Evolutionary conservation across 2,329 filamentous ascomycete genomes (phyloP), one percentile per base, ranked within the genome.

Genomic region (Trichoderma breve): DNA sequence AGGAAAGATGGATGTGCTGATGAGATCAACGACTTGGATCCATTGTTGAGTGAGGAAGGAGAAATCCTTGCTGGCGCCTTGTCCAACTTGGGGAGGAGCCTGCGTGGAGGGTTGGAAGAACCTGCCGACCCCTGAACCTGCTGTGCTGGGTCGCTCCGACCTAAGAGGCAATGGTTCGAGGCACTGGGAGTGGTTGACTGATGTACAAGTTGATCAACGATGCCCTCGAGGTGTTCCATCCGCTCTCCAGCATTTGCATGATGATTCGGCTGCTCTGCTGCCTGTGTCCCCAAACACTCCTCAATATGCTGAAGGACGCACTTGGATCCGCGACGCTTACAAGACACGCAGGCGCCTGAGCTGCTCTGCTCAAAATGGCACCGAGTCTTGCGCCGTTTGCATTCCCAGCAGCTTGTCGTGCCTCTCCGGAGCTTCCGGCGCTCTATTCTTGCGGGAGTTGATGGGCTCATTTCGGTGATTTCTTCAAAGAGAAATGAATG

Each of bases 321-420:
- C 9, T 32, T 60, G 7, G 34, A 68, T 32, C 65, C 65, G n/a
- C 65, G 65, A 2, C 65, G 65, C 18, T 68, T 39, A 6, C 65
- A 68, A 26, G 65, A 60, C 34, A 43, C 65, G 65, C 65, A 68
- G n/a, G 24, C 30, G 32, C 15, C 32, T 3, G 53, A 11, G 11
- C 36, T 57, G 1, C 34, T 26, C 26, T 47, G 53, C 32, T 68
- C 53, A 8, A 68, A 68, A 32, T 68, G 65, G 26, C 65, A 68
- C 14, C 55, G 55, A 7, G 53, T 60, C 24, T 68, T 68, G 7
- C 65, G 26, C 7, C 65, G 65, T 24, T 68, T 68, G 53, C 65
- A 68, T 32, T 68, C 65, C 65, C 65, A 68, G 24, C 65, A 68
- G 34, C 65, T 68, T 57, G 65, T 68, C 18, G 65, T 68, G 34